phyloP scores from a whole-genome alignment of 257 asterid genomes.

The Solanum appendiculatum region DNA sequence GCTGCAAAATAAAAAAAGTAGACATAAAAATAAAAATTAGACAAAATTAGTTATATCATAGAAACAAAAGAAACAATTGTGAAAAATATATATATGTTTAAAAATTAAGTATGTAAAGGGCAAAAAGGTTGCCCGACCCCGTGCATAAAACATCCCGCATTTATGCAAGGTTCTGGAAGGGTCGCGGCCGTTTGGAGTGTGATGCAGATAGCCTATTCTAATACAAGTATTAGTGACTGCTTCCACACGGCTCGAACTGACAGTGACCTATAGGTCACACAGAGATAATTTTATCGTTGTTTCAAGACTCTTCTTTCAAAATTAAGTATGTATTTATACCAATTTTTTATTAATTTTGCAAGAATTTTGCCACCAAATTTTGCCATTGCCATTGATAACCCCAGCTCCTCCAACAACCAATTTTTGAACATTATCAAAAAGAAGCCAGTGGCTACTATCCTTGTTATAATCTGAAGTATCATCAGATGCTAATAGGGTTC shows the following conservation, averaged over 20 bases:
- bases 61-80: neutral
- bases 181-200: no score
- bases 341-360: slow-evolving; percentile 44
- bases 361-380: slow-evolving; percentile 83
- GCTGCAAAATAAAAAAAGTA: slow-evolving; percentile 26
- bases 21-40: neutral
- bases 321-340: neutral
- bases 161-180: neutral
- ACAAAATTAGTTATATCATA: neutral
- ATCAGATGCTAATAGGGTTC: slow-evolving; percentile 44
- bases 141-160: neutral
- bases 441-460: slow-evolving; percentile 53
- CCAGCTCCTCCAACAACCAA: slow-evolving; percentile 74
- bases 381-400: slow-evolving; percentile 57
- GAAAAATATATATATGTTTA: neutral
- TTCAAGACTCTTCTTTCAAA: no score
- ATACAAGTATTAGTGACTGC: neutral
- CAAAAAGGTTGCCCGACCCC: neutral
- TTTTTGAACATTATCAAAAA: slow-evolving; percentile 30
- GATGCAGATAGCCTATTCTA: no score
- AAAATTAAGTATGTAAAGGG: neutral
- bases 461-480: slow-evolving; percentile 31
- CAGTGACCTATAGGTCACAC: no score
- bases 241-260: rapidly evolving
- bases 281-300: no score